Base-by-base conservation (phyloP, 1,284 basidiomycete species). In the Moniliophthora roreri region DNA sequence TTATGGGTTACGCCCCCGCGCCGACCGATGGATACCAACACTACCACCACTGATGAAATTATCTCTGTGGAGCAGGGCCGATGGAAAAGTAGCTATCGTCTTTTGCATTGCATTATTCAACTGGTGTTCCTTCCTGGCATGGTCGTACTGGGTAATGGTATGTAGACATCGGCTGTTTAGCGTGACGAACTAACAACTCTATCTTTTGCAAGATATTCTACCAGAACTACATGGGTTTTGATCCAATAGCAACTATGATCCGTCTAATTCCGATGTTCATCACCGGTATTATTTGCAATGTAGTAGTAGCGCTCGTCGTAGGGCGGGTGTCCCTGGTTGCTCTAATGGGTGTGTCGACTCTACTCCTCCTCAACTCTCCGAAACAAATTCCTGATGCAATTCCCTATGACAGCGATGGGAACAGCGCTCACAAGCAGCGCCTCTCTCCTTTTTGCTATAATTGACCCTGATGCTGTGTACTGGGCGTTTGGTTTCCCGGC, bases 401-500 rank as follows among this genome's bases (percentile, higher is more conserved):
- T 26, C 4, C 49, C 18, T 36, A 40, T 51, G 40, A 16, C 53
- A 82, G 83, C 71, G 1, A 53, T 70, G 16, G 87, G 87, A 23
- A 85, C 85, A 1, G 57, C 81, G 8, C 66, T 83, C n/a, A 90
- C 91, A 0, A 76, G 78, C 0, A 59, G 76, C 15, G 86, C 88
- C 0, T 82, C 81, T 53, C 69, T 93, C 28, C 73, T 94, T 3
- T 89, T 93, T 58, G 89, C 91, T 0, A 63, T 91, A 4, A 85
- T 93, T 54, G 63, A 81, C 13, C 78, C 84, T 0, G 57, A 72
- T 2, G 76, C 76, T 3, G 68, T 82, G 0, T 96, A 89, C 66
- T 95, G 91, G 91, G 82, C 83, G 1, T 89, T 81, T 53, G 86
- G 85, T 13, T 94, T 96, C 72, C 89, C 91, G 3, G 82, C 87